Evolutionary conservation across 768 basidiomycete genomes (phyloP).

Genomic region (Boletus insuetus): DNA sequence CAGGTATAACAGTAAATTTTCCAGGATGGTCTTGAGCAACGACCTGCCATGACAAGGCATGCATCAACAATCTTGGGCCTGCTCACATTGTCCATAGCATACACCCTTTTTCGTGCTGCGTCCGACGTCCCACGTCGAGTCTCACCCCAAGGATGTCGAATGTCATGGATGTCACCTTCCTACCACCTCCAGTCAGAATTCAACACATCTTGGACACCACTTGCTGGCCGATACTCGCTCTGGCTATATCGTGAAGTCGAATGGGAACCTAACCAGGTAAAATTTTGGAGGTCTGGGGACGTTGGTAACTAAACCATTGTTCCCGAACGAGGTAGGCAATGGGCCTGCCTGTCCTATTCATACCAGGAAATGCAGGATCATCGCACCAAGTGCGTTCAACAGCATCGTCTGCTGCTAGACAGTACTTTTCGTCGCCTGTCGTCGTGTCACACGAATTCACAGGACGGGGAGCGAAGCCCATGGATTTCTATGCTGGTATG

Average conservation of each 20-base stretch:
- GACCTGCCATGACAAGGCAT: constrained; percentile 10
- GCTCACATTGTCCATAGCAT: constrained; percentile 37
- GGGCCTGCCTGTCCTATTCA: constrained; percentile 89
- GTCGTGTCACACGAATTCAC: constrained; percentile 52
- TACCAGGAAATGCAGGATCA: constrained; percentile 96
- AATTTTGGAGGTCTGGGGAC: constrained; percentile 3
- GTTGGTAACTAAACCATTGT: neutral
- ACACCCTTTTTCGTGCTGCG: constrained; percentile 42
- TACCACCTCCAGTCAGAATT: constrained; percentile 74
- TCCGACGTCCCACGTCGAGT: constrained; percentile 46
- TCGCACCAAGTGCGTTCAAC: constrained; percentile 93
- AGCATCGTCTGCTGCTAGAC: constrained; percentile 84
- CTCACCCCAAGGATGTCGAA: constrained; percentile 90
- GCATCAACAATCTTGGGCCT: constrained; percentile 22
- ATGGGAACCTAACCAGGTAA: constrained; percentile 70
- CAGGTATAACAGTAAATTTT: too few species aligned
- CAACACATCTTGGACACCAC: constrained; percentile 64
- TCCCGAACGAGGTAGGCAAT: constrained; percentile 21
- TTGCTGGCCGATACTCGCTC: constrained; percentile 76
- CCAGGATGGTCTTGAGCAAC: too few species aligned
- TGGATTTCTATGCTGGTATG: constrained; percentile 89
- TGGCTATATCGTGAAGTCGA: constrained; percentile 89
- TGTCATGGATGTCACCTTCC: constrained; percentile 95
- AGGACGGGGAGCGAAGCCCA: constrained; percentile 43
- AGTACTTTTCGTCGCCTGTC: constrained; percentile 67